Conservation (phyloP, 2,329 filamentous ascomycete species). For the Phoma sp. region DNA sequence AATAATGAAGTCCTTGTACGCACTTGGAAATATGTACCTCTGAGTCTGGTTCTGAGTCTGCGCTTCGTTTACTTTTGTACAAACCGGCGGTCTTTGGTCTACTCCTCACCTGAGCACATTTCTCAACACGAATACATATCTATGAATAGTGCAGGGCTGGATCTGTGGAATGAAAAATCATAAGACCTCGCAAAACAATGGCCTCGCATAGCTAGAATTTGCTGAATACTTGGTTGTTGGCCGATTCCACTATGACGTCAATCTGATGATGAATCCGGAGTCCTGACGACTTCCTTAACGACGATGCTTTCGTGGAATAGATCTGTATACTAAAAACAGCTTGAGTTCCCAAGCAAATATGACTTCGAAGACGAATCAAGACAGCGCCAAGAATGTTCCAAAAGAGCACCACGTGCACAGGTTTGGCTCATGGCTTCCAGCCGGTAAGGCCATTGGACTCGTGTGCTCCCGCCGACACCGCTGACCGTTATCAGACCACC, state of each 20-base stretch:
- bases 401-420: conserved; percentile 30
- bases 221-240: not conserved
- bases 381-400: conserved; percentile 21
- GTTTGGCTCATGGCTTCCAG: conserved; percentile 15
- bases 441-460: not conserved
- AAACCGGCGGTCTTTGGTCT: not conserved
- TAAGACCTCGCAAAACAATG: not conserved
- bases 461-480: not conserved
- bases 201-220: not conserved
- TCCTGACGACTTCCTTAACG: not conserved
- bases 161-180: not conserved
- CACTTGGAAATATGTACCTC: not conserved
- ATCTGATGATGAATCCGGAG: conserved; percentile 1
- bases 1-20: not conserved
- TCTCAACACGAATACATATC: not conserved
- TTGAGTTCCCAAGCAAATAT: not conserved
- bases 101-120: not conserved
- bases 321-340: not conserved
- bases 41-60: not conserved
- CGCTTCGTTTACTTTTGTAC: not conserved
- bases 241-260: conserved; percentile 10
- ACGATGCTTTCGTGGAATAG: not conserved
- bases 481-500: conserved; percentile 62
- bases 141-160: not conserved
- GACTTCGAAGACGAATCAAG: conserved; percentile 20